A percentile compares a stretch with the other conserved stretches of the same genome.
phyloP scores from a whole-genome alignment of 1,284 basidiomycete species.

The Exobasidium rhododendri region DNA sequence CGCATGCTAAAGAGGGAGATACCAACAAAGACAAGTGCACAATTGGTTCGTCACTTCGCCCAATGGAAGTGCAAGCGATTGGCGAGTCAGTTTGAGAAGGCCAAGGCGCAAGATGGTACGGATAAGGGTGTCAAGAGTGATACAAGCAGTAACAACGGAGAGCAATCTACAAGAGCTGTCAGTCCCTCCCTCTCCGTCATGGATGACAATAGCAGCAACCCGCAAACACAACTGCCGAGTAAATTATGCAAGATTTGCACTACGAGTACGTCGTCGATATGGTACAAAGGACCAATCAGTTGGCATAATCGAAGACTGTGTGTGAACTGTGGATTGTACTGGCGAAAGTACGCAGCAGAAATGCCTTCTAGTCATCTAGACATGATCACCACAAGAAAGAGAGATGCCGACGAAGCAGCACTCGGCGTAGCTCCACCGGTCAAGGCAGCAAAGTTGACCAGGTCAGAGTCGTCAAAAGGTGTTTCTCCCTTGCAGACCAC shows the following conservation, averaged over 20 bases:
- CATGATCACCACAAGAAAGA: slow-evolving; percentile 32
- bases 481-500: slow-evolving; percentile 13
- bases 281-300: slow-evolving; percentile 47
- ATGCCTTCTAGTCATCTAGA: slow-evolving; percentile 31
- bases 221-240: not conserved
- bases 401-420: slow-evolving; percentile 30
- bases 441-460: slow-evolving; percentile 25
- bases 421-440: slow-evolving; percentile 47
- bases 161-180: slow-evolving; percentile 35
- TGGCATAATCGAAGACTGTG: slow-evolving; percentile 45
- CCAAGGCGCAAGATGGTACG: slow-evolving; percentile 6
- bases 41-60: slow-evolving; percentile 78
- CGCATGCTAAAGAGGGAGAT: slow-evolving; percentile 73
- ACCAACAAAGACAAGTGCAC: slow-evolving; percentile 66
- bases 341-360: slow-evolving; percentile 54
- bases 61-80: slow-evolving; percentile 66
- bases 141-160: slow-evolving; percentile 9
- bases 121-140: not conserved
- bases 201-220: not conserved
- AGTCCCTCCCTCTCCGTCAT: slow-evolving; percentile 41
- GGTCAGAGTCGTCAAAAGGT: slow-evolving; percentile 12
- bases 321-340: slow-evolving; percentile 48
- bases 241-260: slow-evolving; percentile 43
- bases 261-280: slow-evolving; percentile 34
- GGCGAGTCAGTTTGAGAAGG: slow-evolving; percentile 11